phyloP scores from a whole-genome alignment of 495 filamentous ascomycete species.

The Penicillium alfredii region DNA sequence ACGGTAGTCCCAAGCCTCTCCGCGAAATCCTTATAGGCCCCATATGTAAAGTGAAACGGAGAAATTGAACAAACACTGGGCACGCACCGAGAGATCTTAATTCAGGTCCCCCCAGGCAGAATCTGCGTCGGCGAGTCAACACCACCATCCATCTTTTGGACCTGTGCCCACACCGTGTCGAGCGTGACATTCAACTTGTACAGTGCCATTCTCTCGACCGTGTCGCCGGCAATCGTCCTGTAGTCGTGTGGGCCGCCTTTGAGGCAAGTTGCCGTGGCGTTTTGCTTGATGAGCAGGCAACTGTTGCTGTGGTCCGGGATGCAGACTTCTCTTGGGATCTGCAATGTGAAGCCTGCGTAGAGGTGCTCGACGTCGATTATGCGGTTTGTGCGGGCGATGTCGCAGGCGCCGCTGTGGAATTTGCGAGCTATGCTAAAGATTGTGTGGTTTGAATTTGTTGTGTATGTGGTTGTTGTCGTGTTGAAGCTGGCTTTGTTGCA shows the following conservation, averaged over 20 bases:
- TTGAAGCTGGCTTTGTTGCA: no score
- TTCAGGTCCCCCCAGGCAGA: constrained; percentile 1
- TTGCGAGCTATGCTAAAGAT: constrained; percentile 8
- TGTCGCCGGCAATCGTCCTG: constrained; percentile 13
- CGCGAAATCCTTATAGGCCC: constrained; percentile 19
- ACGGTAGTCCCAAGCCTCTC: constrained; percentile 11
- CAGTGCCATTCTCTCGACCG: constrained; percentile 11
- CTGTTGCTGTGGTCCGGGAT: constrained; percentile 6
- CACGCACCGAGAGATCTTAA: constrained; percentile 17
- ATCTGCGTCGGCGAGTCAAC: not conserved
- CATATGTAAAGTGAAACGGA: constrained; percentile 12
- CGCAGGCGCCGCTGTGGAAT: constrained; percentile 9
- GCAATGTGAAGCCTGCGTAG: constrained; percentile 4
- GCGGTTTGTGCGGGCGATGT: constrained; percentile 12
- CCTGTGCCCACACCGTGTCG: not conserved
- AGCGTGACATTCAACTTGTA: constrained; percentile 11
- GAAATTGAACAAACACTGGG: constrained; percentile 11
- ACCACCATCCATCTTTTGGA: not conserved
- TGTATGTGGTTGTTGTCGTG: constrained; percentile 1
- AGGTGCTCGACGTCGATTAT: constrained; percentile 11
- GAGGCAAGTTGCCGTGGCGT: constrained; percentile 7
- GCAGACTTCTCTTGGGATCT: constrained; percentile 8
- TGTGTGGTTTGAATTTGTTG: constrained; percentile 7
- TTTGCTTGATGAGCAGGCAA: constrained; percentile 6
- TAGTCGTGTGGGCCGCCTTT: constrained; percentile 12